These are phyloP conservation scores for Neophaeococcomyces aloes DNA, from an alignment of 2,329 filamentous ascomycete species.

Conservation along the genomic window DNA sequence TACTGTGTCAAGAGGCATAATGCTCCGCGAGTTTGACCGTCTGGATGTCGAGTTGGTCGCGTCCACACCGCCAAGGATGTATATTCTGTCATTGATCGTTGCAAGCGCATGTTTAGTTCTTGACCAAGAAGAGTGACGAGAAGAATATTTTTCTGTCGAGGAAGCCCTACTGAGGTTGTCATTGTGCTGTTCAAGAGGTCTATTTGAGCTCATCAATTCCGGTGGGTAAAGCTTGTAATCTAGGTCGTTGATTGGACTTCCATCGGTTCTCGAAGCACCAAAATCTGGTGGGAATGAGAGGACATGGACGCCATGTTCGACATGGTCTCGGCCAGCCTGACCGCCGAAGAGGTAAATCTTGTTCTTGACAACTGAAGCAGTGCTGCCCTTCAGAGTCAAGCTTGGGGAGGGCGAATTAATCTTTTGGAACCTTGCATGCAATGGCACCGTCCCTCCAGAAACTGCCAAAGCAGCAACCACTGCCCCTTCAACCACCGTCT, in stretches of 20 bases:
- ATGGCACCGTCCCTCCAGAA: constrained; percentile 10
- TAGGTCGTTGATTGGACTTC: constrained; percentile 2
- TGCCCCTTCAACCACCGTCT: constrained; percentile 12
- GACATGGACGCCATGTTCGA: constrained; percentile 4
- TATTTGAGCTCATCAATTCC: background rate
- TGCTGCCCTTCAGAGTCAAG: background rate
- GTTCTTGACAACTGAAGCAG: constrained; percentile 9
- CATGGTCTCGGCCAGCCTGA: background rate
- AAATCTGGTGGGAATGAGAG: constrained; percentile 3
- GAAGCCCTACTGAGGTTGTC: constrained; percentile 1
- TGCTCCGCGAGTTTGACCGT: background rate
- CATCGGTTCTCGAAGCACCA: constrained; percentile 1
- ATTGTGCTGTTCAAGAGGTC: constrained; percentile 8
- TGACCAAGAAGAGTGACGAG: constrained; percentile 2
- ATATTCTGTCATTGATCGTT: constrained; percentile 1
- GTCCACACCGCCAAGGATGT: background rate
- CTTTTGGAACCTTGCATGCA: constrained; percentile 11
- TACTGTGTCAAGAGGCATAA: background rate
- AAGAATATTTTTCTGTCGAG: background rate
- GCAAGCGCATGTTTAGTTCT: constrained; percentile 2
- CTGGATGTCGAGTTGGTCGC: background rate
- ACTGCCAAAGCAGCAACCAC: constrained; percentile 12
- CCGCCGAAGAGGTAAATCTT: constrained; percentile 14
- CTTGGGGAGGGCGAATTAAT: constrained; percentile 4
- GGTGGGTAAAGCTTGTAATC: constrained; percentile 10